Evolutionary conservation across 495 filamentous ascomycete species (phyloP), one percentile per base, ranked within the genome.

Genomic region (Tuber melanosporum): DNA sequence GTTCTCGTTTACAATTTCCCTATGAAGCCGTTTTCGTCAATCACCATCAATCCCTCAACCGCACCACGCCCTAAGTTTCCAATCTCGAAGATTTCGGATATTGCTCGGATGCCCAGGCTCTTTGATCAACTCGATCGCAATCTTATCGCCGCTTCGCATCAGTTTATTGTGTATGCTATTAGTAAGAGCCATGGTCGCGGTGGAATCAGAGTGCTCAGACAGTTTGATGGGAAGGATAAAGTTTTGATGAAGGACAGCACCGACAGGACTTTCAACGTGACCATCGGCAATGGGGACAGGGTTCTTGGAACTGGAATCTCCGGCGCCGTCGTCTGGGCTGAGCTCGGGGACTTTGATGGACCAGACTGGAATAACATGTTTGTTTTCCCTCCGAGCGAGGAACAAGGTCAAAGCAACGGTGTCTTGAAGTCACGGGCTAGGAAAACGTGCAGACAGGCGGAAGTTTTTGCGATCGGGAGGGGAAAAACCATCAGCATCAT

Each of bases 61-160:
- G 79, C 79, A 73, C 76, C 85, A 72, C 82, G 73, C 71, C 78
- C 72, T 62, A 85, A 71, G 73, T 81, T 81, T 71, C 84, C 72
- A 76, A 79, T 26, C 79, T 89, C 74, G 49, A 83, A 80, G 62
- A 83, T 83, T 47, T 81, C 82, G 17, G 82, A 83, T 75, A 94
- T 99, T 84, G 94, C 95, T 57, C 90, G 93, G 62, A 88, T 98
- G 74, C 97, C 97, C 87, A 98, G 98, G 85, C 92, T 95, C 10
- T 98, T 98, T 80, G 96, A 99, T 84, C 96, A 98, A 84, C 89
- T 96, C 71, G 96, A 99, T 83, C 92, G 96, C 73, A 95, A 93
- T 71, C 87, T 99, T 70, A 94, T 93, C 45, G 91, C 94, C 4
- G 95, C 94, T 45, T 93, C 93, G n/a, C 91, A 92, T 78, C 90